phyloP scores from a whole-genome alignment of 768 basidiomycete genomes.

The Tricholoma bakamatsutake region DNA sequence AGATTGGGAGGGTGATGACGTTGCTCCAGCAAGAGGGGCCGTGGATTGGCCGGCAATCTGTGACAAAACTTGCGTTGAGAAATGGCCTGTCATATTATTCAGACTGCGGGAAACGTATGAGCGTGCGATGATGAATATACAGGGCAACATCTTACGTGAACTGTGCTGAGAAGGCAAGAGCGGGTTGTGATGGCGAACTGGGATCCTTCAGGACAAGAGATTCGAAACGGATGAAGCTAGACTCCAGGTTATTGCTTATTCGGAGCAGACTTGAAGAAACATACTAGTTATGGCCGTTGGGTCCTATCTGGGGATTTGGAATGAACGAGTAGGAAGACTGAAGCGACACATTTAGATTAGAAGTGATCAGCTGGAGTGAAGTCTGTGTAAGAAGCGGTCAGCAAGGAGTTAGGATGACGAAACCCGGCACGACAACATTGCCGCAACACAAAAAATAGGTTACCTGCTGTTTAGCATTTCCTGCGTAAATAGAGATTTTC shows the following conservation, averaged over 20 bases:
- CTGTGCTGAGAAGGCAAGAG: slow-evolving; percentile 71
- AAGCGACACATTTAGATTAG: slow-evolving; percentile 46
- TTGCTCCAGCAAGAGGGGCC: slow-evolving; percentile 43
- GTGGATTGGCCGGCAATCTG: slow-evolving; percentile 59
- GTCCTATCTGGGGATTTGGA: slow-evolving; percentile 46
- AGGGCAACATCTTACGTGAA: slow-evolving; percentile 52
- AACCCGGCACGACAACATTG: background rate
- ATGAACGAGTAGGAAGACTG: slow-evolving; percentile 43
- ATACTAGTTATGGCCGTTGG: slow-evolving; percentile 51
- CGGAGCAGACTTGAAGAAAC: slow-evolving; percentile 12
- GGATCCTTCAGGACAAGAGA: slow-evolving; percentile 52
- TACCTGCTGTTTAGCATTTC: slow-evolving; percentile 60
- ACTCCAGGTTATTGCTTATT: background rate
- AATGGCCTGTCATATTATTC: slow-evolving; percentile 64
- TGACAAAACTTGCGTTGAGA: slow-evolving; percentile 47
- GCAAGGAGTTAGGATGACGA: background rate
- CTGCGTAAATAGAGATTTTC: slow-evolving; percentile 55
- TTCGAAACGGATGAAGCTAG: slow-evolving; percentile 74
- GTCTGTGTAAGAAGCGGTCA: slow-evolving; percentile 31
- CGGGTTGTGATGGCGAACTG: slow-evolving; percentile 44
- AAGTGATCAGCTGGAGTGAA: slow-evolving; percentile 44
- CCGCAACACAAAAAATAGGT: slow-evolving; percentile 1
- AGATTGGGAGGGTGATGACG: slow-evolving; percentile 21
- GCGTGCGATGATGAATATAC: background rate
- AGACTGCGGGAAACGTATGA: slow-evolving; percentile 36